phyloP scores from a whole-genome alignment of 2,329 filamentous ascomycete species.

The Helicocarpus griseus region DNA sequence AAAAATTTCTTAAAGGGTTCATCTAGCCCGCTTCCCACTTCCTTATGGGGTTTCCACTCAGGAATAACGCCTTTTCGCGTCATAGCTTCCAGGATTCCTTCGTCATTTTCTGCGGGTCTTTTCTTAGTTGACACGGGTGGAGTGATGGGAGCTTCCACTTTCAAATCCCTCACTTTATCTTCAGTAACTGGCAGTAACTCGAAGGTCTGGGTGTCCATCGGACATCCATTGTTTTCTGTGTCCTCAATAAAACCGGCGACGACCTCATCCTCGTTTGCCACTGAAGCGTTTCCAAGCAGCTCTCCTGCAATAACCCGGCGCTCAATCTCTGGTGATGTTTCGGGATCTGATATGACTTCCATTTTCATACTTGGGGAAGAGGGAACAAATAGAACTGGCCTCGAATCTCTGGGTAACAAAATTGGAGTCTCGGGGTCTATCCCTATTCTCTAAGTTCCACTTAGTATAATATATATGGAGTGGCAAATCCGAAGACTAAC shows the following conservation, averaged over 20 bases:
- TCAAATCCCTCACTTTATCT: constrained; percentile 25
- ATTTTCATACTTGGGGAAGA: constrained; percentile 30
- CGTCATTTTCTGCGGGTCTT: constrained; percentile 1
- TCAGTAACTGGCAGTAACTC: neutral
- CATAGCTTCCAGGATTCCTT: constrained; percentile 3
- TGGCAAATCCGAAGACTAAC: neutral
- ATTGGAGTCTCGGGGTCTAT: constrained; percentile 36
- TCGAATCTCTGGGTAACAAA: constrained; percentile 36
- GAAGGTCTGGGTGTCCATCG: constrained; percentile 7
- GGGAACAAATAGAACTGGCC: constrained; percentile 28
- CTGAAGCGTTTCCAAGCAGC: constrained; percentile 18
- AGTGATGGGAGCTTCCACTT: constrained; percentile 39
- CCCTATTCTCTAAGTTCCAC: constrained; percentile 17
- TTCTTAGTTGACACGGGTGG: constrained; percentile 23
- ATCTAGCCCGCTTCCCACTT: constrained; percentile 23
- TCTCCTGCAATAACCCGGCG: constrained; percentile 22
- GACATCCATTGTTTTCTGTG: too few species aligned
- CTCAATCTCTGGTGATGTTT: constrained; percentile 25
- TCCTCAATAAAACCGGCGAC: neutral
- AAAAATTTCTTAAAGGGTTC: constrained; percentile 27
- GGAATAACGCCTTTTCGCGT: constrained; percentile 16
- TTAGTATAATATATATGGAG: neutral
- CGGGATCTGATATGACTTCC: constrained; percentile 27
- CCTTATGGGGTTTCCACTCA: constrained; percentile 25
- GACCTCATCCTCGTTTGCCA: neutral